Conservation (phyloP, 2,329 filamentous ascomycete species). For the Alternaria arbusti region DNA sequence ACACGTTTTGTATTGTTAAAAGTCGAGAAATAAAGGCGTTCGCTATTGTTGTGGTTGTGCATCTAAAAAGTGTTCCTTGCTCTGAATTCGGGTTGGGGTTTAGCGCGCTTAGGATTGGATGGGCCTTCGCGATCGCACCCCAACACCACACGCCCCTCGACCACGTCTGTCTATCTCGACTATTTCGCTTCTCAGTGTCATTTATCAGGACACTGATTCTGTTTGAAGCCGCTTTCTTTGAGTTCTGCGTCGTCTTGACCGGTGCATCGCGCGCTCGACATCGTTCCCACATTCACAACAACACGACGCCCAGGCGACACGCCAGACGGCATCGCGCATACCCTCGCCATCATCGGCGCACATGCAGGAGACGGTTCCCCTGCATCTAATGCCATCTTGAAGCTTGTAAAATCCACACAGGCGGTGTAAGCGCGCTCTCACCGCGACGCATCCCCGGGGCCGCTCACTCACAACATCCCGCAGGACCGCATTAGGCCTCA, state of each 20-base stretch:
- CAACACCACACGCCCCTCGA: constrained; percentile 29
- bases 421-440: constrained; percentile 34
- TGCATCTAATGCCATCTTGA: constrained; percentile 35
- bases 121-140: constrained; percentile 18
- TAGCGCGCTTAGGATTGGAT: constrained; percentile 21
- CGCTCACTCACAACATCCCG: constrained; percentile 27
- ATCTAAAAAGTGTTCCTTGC: constrained; percentile 23
- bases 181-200: constrained; percentile 13
- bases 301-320: constrained; percentile 26
- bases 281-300: constrained; percentile 26
- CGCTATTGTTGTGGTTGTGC: constrained; percentile 25
- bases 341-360: constrained; percentile 22
- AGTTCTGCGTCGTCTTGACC: constrained; percentile 2
- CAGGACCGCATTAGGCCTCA: constrained; percentile 28
- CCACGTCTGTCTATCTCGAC: constrained; percentile 21
- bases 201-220: constrained; percentile 17
- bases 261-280: constrained; percentile 24
- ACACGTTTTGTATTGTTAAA: not conserved
- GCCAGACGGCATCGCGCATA: constrained; percentile 26
- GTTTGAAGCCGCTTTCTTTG: constrained; percentile 12
- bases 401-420: constrained; percentile 12
- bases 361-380: constrained; percentile 23
- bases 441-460: constrained; percentile 11
- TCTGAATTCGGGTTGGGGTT: constrained; percentile 15
- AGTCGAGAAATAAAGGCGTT: constrained; percentile 15